phyloP scores from a whole-genome alignment of 1,284 basidiomycete genomes.

The Trichosporon sp. region DNA sequence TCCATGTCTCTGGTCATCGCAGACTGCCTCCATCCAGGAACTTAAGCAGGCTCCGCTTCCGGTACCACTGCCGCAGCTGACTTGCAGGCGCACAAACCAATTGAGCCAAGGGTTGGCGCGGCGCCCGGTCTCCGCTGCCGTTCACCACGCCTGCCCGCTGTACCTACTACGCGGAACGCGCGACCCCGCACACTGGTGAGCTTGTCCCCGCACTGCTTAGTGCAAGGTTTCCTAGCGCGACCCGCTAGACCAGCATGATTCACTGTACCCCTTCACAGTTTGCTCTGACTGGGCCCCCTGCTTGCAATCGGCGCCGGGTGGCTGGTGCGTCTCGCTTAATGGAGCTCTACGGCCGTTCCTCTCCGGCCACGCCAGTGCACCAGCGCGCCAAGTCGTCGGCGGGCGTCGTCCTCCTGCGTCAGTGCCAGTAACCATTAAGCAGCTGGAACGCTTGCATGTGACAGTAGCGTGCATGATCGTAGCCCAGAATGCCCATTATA shows the following conservation, averaged over 20 bases:
- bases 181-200: background rate
- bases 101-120: background rate
- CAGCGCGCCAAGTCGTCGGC: too few species aligned
- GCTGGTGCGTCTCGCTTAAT: background rate
- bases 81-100: background rate
- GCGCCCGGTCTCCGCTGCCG: background rate
- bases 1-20: background rate
- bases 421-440: background rate
- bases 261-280: background rate
- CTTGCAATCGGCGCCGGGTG: background rate
- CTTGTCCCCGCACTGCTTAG: background rate
- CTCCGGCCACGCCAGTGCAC: too few species aligned
- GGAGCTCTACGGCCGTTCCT: too few species aligned
- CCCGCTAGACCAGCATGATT: background rate
- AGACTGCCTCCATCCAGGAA: background rate
- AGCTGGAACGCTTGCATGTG: background rate
- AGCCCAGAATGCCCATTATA: too few species aligned
- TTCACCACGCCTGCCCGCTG: background rate
- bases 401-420: background rate
- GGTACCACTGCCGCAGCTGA: background rate
- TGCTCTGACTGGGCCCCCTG: background rate
- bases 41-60: background rate
- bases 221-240: background rate
- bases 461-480: background rate
- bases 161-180: too few species aligned